phyloP scores from a whole-genome alignment of 805 yeast genomes.

The Torulaspora delbrueckii region DNA sequence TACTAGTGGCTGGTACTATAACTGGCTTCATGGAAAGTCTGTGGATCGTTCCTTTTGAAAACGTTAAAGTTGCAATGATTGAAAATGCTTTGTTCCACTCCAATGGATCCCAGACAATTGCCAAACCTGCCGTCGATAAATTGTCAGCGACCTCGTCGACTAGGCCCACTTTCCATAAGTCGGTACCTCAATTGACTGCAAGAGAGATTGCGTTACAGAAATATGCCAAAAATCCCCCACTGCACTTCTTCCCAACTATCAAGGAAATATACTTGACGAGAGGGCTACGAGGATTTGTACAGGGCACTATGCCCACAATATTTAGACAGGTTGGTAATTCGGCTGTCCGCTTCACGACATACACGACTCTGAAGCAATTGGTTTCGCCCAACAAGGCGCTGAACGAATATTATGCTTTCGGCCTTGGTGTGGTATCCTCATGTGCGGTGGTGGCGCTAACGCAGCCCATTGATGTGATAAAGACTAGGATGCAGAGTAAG shows the following conservation, averaged over 20 bases:
- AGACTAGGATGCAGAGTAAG: constrained; percentile 80
- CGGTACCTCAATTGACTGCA: constrained; percentile 29
- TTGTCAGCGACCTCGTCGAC: neutral
- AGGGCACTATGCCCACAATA: constrained; percentile 80
- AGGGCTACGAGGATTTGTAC: constrained; percentile 73
- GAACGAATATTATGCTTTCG: constrained; percentile 34
- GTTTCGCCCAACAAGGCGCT: constrained; percentile 43
- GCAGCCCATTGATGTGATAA: constrained; percentile 85
- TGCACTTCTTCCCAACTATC: constrained; percentile 47
- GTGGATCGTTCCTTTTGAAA: constrained; percentile 87
- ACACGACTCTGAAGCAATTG: constrained; percentile 69
- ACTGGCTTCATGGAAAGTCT: constrained; percentile 81
- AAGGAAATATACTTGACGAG: constrained; percentile 65
- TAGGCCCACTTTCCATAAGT: constrained; percentile 32
- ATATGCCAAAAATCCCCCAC: constrained; percentile 52
- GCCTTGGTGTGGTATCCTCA: constrained; percentile 59
- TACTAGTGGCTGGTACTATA: constrained; percentile 77
- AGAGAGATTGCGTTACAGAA: constrained; percentile 28
- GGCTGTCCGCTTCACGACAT: constrained; percentile 78
- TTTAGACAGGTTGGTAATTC: constrained; percentile 75
- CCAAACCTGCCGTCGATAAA: neutral
- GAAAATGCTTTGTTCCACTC: constrained; percentile 50
- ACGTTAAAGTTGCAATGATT: constrained; percentile 72
- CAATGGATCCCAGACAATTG: constrained; percentile 9
- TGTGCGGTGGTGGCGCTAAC: constrained; percentile 70